Evolutionary conservation across 1,139 yeast species (phyloP), one percentile per base, ranked within the genome.

Genomic region (Debaryomyces nepalensis): DNA sequence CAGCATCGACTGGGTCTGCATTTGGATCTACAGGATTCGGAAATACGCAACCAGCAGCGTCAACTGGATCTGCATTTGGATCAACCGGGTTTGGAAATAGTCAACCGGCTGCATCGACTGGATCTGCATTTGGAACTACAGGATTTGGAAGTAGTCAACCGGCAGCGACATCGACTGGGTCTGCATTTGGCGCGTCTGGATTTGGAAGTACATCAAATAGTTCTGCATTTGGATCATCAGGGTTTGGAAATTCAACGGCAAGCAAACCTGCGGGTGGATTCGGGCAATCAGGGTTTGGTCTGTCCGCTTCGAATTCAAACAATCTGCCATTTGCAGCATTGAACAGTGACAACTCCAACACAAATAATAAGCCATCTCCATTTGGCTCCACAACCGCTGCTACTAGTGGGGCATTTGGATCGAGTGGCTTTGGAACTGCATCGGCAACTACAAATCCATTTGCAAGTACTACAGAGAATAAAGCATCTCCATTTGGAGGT

Each of bases 151-250:
- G 24, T 30, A n/a, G n/a, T n/a, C n/a, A n/a, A n/a, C n/a, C n/a
- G n/a, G n/a, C n/a, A n/a, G n/a, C n/a, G n/a, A 41, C 51, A 4
- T 43, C 50, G 4, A 32, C 26, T 23, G 38, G 45, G 3, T 43
- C 52, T 22, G 48, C 49, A 26, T 54, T 54, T 51, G 57, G 55
- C 7, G 23, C 39, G 24, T 31, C 53, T 8, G 51, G 45, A 3
- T 48, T 48, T 30, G 46, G 46, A 4, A 30, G 39, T 12, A 21
- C 33, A 5, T 29, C 20, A 8, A 12, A 12, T 10, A 26, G 31
- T 23, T 19, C 36, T 14, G 30, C 37, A 26, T 23, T 21, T 30
- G 47, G 48, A 5, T 29, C 44, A 15, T 39, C 36, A 15, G 51
- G 48, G 7, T 18, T 24, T 12, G 29, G 46, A 8, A 18, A 27